phyloP scores from a whole-genome alignment of 2,329 filamentous ascomycete species.

The Elsinoe arachidis region DNA sequence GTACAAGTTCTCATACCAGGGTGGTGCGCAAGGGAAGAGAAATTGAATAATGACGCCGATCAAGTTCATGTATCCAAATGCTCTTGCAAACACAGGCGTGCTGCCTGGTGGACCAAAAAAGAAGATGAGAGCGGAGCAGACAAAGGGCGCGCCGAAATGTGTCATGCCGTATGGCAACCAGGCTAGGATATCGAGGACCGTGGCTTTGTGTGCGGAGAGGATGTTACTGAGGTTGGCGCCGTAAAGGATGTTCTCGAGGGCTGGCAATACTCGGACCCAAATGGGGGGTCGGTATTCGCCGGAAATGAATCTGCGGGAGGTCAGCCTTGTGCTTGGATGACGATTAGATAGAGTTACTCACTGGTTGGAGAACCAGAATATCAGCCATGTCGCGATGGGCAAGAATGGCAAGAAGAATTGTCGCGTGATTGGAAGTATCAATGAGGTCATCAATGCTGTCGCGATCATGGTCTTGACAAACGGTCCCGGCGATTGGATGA shows the following conservation, averaged over 20 bases:
- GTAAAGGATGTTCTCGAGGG: constrained; percentile 92
- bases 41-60: constrained; percentile 81
- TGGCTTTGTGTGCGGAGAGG: constrained; percentile 78
- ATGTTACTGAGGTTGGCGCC: constrained; percentile 95
- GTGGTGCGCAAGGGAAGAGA: constrained; percentile 84
- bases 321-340: constrained; percentile 1
- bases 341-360: constrained; percentile 43
- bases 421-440: constrained; percentile 73
- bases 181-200: constrained; percentile 74
- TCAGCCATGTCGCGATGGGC: constrained; percentile 74
- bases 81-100: constrained; percentile 71
- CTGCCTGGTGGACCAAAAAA: constrained; percentile 81
- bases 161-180: constrained; percentile 90
- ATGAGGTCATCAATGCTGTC: constrained; percentile 56
- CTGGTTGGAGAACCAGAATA: constrained; percentile 91
- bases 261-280: constrained; percentile 89
- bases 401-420: constrained; percentile 88
- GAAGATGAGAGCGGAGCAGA: constrained; percentile 73
- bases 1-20: constrained; percentile 94
- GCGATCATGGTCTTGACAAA: constrained; percentile 67
- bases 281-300: constrained; percentile 83
- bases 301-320: constrained; percentile 65
- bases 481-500: constrained; percentile 71
- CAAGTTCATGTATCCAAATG: constrained; percentile 89
- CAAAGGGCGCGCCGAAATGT: constrained; percentile 77